Evolutionary conservation across 1,139 yeast genomes (phyloP).

Genomic region (Kodamaea sp.): DNA sequence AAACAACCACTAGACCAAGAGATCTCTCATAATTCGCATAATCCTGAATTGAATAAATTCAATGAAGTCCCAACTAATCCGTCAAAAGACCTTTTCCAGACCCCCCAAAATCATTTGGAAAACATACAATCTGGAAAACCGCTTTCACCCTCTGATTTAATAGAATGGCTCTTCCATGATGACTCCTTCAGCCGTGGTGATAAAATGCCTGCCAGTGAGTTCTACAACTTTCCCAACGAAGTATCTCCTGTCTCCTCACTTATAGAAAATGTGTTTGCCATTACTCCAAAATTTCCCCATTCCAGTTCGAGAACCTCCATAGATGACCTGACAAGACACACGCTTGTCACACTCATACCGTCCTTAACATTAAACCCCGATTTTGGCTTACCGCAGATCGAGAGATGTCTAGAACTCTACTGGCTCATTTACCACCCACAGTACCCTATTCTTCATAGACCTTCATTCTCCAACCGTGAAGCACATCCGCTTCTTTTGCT

Average conservation of each 20-base stretch:
- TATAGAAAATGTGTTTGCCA: conserved; percentile 33
- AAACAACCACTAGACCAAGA: too few relatives aligned
- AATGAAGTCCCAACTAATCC: too few relatives aligned
- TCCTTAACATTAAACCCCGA: conserved; percentile 30
- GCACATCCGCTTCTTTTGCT: conserved; percentile 55
- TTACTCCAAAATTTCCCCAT: conserved; percentile 31
- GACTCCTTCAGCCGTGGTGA: conserved; percentile 14
- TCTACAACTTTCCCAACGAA: conserved; percentile 19
- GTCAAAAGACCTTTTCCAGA: too few relatives aligned
- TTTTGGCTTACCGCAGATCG: conserved; percentile 26
- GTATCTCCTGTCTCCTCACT: conserved; percentile 26
- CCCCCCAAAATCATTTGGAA: conserved; percentile 1
- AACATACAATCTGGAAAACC: conserved; percentile 7
- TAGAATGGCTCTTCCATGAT: conserved; percentile 33
- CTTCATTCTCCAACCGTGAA: conserved; percentile 56
- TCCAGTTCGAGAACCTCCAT: conserved; percentile 25
- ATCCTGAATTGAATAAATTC: too few relatives aligned
- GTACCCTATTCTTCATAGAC: conserved; percentile 59
- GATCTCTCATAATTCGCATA: too few relatives aligned
- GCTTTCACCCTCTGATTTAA: conserved; percentile 30
- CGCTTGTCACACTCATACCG: conserved; percentile 34
- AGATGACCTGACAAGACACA: conserved; percentile 29
- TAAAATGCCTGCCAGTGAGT: conserved; percentile 12
- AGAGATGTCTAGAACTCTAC: conserved; percentile 33
- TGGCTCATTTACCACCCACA: conserved; percentile 65